Base-by-base conservation (phyloP, 768 basidiomycete genomes). In the Podaxis carcinomalis region DNA sequence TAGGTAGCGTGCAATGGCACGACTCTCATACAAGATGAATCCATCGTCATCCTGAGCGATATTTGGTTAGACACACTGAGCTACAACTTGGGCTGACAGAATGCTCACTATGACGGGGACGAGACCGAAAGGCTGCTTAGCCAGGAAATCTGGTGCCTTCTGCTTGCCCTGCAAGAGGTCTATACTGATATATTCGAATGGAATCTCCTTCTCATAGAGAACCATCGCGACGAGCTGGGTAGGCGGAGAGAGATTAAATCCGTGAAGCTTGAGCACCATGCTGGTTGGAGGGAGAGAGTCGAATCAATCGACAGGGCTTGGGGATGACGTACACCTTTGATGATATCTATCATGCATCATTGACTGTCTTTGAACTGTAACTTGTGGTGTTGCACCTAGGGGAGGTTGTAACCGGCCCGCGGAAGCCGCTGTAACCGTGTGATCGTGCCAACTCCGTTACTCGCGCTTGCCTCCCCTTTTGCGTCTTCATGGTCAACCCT, bases 71-170 rank as follows among this genome's bases (percentile, higher is more conserved):
- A 5, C 14, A 44, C 42, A 3, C 40, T 32, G 9, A 9, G 0
- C n/a, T 35, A 16, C 14, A 16, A 14, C 7, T 25, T 21, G 19
- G 3, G 47, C 19, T 3, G 19, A 7, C 23, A 9, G 9, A 5
- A 11, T 16, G 64, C 74, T 55, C 56, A 78, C 80, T 57, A 86
- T 75, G 68, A 76, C 80, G 5, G 85, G 85, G 28, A 83, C 74
- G 65, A 82, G 78, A 9, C 84, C 83, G 67, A 84, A 86, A 0
- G 88, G 87, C 64, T 88, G 83, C 36, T 73, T 66, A 13, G 67
- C 61, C 16, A 77, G 19, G 68, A 69, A 80, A 16, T 67, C 75
- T 0, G 75, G 64, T 0, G 66, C 5, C 68, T 81, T 85, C 28
- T 83, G 80, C 40, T 73, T 70, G 32, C 68, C 69, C 66, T 75